Conservation (phyloP, 2,329 filamentous ascomycete species). For the Whalleya microplaca region DNA sequence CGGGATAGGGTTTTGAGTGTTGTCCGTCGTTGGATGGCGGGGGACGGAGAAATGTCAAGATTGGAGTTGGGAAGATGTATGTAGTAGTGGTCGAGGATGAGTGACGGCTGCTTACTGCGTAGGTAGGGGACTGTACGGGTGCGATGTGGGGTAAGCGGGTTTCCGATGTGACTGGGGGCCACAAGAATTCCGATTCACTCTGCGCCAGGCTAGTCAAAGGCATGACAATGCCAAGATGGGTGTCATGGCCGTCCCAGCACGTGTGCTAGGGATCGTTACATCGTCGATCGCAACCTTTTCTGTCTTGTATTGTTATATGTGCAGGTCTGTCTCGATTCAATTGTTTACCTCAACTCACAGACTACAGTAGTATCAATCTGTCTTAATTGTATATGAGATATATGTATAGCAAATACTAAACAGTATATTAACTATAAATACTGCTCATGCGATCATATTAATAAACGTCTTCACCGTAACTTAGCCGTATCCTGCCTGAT, state of each 20-base stretch:
- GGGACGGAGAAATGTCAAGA: neutral
- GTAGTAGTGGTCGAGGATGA: constrained; percentile 7
- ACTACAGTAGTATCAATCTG: neutral
- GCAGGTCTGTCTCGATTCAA: too few relatives aligned
- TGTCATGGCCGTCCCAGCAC: neutral
- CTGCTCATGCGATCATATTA: neutral
- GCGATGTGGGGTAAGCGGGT: constrained; percentile 22
- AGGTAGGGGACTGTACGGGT: too few relatives aligned
- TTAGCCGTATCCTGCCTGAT: constrained; percentile 6
- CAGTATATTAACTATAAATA: too few relatives aligned
- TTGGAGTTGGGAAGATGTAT: constrained; percentile 9
- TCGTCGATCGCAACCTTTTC: too few relatives aligned
- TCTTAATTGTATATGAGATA: too few relatives aligned
- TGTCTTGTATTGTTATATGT: too few relatives aligned
- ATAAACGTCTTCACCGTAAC: neutral
- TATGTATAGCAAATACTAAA: too few relatives aligned
- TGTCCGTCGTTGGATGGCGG: constrained; percentile 2
- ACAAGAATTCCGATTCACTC: neutral
- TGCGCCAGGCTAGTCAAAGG: constrained; percentile 9
- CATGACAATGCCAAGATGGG: constrained; percentile 25
- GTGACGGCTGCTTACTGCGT: constrained; percentile 1
- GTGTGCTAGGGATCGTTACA: neutral
- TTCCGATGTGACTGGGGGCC: constrained; percentile 4
- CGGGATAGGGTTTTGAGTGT: neutral
- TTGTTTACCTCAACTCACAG: too few relatives aligned